Base-by-base conservation (phyloP, 495 filamentous ascomycete genomes). In the Oidiodendron maius region DNA sequence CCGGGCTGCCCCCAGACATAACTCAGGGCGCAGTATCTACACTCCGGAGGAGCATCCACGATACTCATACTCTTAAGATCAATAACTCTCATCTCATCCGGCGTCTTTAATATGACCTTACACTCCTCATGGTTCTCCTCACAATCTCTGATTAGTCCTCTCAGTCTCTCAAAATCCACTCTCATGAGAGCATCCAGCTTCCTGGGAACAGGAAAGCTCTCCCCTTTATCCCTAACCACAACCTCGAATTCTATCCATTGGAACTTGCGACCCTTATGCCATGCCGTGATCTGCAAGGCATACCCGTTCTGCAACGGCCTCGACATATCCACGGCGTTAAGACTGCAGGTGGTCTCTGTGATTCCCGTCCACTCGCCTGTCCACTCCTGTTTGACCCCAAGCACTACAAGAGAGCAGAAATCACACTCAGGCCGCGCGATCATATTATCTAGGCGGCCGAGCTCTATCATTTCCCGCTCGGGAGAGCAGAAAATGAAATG, bases 21-120 rank as follows among this genome's bases (percentile, higher is more conserved):
- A 22, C 41, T 46, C 21, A 52, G 35, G 20, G 49, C 42, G 5
- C 17, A 16, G 30, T 52, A 52, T 28, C 22, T 24, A n/a, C 37
- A 50, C 25, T 39, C 30, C n/a, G 15, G 16, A 25, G 44, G 28
- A 13, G 37, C 37, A 40, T 2, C 17, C 13, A 40, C 8, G 13
- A 40, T 6, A 17, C 37, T 13, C 8, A 15, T 18, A 40, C 21
- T 10, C 13, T 15, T 18, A 40, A 97, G 74, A 62, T 97, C 89
- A 53, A 96, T 83, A 13, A 88, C 83, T 61, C 88, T 91, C 74
- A 96, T 73, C 56, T 97, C 93, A 61, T 96, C 89, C 65, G 95
- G 94, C 17, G 55, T 95, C 58, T 85, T 17, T 6, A 17, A 16
- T 6, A 39, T 39, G 6, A 17, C 11, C 12, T 17, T 17, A 17